Evolutionary conservation across 2,329 filamentous ascomycete species (phyloP).

Genomic region (Grosmannia huntii): DNA sequence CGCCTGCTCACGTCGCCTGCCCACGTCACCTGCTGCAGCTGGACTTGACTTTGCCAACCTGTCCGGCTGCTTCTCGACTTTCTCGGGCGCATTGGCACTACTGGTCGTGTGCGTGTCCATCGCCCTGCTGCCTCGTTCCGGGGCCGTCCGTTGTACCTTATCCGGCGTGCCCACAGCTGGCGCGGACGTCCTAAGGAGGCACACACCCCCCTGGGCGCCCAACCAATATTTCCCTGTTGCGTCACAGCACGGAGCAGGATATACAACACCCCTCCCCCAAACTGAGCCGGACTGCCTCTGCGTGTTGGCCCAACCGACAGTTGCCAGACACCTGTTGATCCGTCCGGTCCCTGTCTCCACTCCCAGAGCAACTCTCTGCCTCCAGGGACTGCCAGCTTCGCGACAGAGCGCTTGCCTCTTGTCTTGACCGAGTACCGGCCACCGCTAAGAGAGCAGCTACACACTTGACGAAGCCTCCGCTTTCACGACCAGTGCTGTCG

Average conservation of each 20-base stretch:
- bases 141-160: background rate
- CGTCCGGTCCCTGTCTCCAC: background rate
- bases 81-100: background rate
- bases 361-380: background rate
- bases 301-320: background rate
- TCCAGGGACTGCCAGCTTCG: background rate
- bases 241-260: background rate
- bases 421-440: background rate
- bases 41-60: background rate
- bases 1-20: background rate
- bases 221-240: background rate
- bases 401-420: background rate
- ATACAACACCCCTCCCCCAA: background rate
- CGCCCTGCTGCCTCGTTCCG: background rate
- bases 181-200: background rate
- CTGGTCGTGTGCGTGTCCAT: background rate
- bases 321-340: background rate
- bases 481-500: slow-evolving; percentile 2
- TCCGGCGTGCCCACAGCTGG: background rate
- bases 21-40: background rate
- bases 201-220: background rate
- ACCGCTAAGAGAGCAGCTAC: background rate
- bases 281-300: background rate
- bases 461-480: background rate
- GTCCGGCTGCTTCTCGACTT: background rate